These are phyloP conservation scores for Knoxdaviesia capensis DNA, from an alignment of 2,329 filamentous ascomycete species.

Conservation along the genomic window DNA sequence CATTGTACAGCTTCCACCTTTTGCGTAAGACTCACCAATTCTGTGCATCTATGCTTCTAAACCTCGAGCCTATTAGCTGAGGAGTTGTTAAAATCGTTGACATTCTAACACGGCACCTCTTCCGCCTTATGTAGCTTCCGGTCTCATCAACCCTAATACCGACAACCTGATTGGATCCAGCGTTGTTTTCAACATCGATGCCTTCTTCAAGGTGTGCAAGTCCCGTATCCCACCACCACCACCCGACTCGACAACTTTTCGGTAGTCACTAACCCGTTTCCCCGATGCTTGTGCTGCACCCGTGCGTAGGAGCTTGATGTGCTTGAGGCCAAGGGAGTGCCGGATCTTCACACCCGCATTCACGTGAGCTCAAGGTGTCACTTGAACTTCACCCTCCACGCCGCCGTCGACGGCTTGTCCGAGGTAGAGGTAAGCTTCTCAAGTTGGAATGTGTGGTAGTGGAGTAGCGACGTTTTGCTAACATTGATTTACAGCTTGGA, in stretches of 20 bases:
- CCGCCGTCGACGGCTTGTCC: constrained; percentile 49
- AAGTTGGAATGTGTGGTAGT: no score
- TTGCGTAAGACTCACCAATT: constrained; percentile 15
- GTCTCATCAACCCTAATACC: constrained; percentile 49
- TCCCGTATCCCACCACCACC: constrained; percentile 4
- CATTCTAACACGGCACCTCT: no score
- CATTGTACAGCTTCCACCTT: constrained; percentile 31
- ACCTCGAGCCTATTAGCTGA: constrained; percentile 4
- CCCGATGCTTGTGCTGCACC: constrained; percentile 17
- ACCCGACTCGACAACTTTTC: constrained; percentile 6
- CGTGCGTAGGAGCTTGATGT: constrained; percentile 18
- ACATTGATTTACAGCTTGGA: constrained; percentile 3
- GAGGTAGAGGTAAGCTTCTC: constrained; percentile 26
- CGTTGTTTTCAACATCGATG: constrained; percentile 40
- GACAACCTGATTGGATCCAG: constrained; percentile 57
- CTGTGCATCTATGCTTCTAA: neutral
- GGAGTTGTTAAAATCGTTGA: no score
- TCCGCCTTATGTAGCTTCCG: no score
- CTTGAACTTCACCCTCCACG: constrained; percentile 44
- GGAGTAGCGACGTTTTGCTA: constrained; percentile 7
- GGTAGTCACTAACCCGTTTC: constrained; percentile 7
- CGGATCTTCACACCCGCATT: constrained; percentile 24
- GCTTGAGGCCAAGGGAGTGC: constrained; percentile 18
- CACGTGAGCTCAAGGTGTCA: constrained; percentile 44
- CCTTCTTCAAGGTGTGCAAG: constrained; percentile 9